Evolutionary conservation across 139 green algal genomes (phyloP).

Genomic region (Tetradesmus lagerheimii): DNA sequence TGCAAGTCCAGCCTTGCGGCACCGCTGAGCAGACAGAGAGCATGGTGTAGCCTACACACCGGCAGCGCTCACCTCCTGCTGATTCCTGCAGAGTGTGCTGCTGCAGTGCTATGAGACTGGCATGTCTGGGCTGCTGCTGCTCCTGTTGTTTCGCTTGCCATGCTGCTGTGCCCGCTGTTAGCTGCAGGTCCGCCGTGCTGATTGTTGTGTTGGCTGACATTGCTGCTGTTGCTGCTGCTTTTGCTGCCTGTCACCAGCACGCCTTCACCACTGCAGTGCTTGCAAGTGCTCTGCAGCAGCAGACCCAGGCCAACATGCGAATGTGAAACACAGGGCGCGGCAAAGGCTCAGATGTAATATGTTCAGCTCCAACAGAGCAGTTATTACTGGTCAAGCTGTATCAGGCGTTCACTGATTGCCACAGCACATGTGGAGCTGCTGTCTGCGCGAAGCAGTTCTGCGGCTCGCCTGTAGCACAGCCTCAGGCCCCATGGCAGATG

Average conservation of each 20-base stretch:
- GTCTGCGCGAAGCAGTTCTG: no score
- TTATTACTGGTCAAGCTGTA: no score
- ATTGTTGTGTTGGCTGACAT: not conserved
- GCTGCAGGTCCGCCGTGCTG: not conserved
- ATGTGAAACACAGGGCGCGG: not conserved
- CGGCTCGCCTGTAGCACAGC: no score
- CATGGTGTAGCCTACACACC: not conserved
- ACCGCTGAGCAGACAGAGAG: not conserved
- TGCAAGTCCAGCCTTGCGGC: not conserved
- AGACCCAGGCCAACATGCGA: not conserved
- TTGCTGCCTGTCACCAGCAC: not conserved
- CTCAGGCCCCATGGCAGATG: not conserved
- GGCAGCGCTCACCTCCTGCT: not conserved
- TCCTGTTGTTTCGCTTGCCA: not conserved
- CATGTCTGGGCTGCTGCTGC: no score
- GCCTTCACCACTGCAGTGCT: slow-evolving; percentile 23
- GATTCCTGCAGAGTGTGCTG: not conserved
- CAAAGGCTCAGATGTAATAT: not conserved
- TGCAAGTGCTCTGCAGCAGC: slow-evolving; percentile 28
- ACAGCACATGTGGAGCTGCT: no score
- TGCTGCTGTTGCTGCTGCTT: not conserved
- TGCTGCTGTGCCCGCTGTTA: not conserved
- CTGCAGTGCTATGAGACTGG: not conserved
- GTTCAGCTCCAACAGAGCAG: not conserved
- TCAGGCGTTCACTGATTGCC: no score